Base-by-base conservation (phyloP, 257 asterid genomes). In the Ilex asprella region DNA sequence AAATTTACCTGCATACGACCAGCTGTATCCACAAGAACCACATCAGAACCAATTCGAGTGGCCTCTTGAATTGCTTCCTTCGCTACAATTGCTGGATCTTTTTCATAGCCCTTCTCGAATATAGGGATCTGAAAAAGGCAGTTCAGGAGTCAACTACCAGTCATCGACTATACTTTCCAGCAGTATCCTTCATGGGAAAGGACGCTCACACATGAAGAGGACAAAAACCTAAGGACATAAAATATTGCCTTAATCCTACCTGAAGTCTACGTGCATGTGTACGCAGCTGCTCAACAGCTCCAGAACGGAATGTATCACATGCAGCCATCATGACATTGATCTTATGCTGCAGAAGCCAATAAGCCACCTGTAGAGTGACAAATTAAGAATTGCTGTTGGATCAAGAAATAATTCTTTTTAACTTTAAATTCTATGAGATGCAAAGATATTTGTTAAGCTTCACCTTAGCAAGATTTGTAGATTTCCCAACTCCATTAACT, bases 201-300 rank as follows among this genome's bases (percentile, higher is more conserved):
- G 2, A 35, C 5, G 41, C 8, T 35, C 2, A 1, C 0, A 35
- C 41, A 35, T 35, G 41, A 35, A 35, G 41, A 35, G 41, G 2
- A 2, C 41, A 1, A 35, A 35, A 2, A 35, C 41, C 41, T 2
- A 35, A 35, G 41, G 7, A 35, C 41, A 35, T 3, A 35, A 35
- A 1, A 2, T 35, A 62, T 12, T 21, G 35, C n/a, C n/a, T n/a
- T 31, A 53, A 53, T 55, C 5, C 53, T 81, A 86, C 98, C 95
- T 91, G 89, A 71, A 84, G 97, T 71, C 99, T 85, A 27, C 94
- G 95, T 8, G 97, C 96, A 83, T 92, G 97, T 15, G 99, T 92
- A 27, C 97, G 97, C 68, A 89, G 81, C 75, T 92, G 99, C 86
- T 92, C 99, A 56, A 92, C 99, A n/a, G 99, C 99, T 68, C 99